Evolutionary conservation across 2,329 filamentous ascomycete species (phyloP), one percentile per base, ranked within the genome.

Genomic region (Aspergillus sp.): DNA sequence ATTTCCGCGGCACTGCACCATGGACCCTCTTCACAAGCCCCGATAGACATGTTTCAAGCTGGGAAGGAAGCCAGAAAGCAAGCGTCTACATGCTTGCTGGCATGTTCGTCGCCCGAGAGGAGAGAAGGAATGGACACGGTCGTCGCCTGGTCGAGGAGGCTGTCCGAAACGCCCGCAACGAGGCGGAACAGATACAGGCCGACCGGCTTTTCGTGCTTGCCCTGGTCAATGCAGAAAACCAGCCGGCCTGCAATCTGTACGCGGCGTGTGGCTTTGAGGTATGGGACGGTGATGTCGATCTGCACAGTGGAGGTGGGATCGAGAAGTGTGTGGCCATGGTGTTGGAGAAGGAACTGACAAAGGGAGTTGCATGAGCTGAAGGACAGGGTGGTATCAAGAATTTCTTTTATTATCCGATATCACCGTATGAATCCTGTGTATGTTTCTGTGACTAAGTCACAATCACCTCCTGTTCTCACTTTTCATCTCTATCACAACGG

Each of bases 11-110:
- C 13, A 20, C 20, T 5, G 20, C 50, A 5, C 50, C 50, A 4
- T 53, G 50, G 47, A 32, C 21, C 4, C 2, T 52, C 16, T 52
- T 52, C 17, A 10, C 47, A 14, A 14, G 36, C 34, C 44, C 9
- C 4, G 13, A 34, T 6, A 4, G 5, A 6, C 11, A 29, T 13
- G 4, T 20, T 5, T n/a, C 25, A 4, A 23, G 19, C 20, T 0
- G 3, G 11, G 20, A 23, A 10, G 2, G n/a, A 7, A 10, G 14
- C 5, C 2, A 23, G 5, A 16, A 7, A 2, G 43, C 19, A 9
- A 14, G 21, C n/a, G 21, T 38, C 9, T 54, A 44, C 31, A 47
- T 47, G 48, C 21, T 51, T n/a, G 16, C 32, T 3, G 52, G 47
- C 3, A 47, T 54, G 52, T 45, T 47, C 9, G 44, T 54, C 3